Evolutionary conservation across 192 early-diverging fungal genomes (phyloP).

Genomic region (Cladochytrium replicatum): DNA sequence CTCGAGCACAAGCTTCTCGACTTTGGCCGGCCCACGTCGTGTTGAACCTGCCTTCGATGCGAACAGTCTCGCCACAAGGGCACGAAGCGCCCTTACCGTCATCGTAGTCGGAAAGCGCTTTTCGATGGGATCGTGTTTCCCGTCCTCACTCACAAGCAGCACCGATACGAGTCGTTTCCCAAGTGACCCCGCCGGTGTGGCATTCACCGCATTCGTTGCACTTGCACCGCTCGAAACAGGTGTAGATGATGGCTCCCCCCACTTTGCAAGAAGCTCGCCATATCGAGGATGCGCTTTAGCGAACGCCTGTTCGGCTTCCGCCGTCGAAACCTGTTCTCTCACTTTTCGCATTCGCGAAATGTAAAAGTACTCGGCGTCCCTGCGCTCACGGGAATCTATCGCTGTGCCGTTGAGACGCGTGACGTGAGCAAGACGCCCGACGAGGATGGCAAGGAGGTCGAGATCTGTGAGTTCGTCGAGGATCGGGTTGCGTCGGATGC

Average conservation of each 20-base stretch:
- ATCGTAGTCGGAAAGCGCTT: constrained; percentile 25
- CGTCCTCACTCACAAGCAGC: constrained; percentile 1
- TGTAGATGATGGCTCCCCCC: constrained; percentile 16
- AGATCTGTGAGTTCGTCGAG: too few species aligned
- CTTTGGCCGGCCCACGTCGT: too few species aligned
- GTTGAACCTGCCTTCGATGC: neutral
- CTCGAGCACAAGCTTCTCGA: neutral
- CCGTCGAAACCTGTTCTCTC: neutral
- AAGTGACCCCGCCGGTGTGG: constrained; percentile 15
- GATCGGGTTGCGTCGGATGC: constrained; percentile 26
- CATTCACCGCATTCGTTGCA: too few species aligned
- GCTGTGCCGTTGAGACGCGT: constrained; percentile 23
- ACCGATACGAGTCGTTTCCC: constrained; percentile 24
- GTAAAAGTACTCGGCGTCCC: constrained; percentile 32
- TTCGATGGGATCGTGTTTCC: neutral
- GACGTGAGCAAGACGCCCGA: constrained; percentile 14
- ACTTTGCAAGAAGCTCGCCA: constrained; percentile 8
- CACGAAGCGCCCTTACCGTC: constrained; percentile 14
- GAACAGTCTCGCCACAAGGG: constrained; percentile 11
- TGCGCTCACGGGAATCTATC: constrained; percentile 9
- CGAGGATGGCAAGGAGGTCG: constrained; percentile 7
- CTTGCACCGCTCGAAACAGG: too few species aligned
- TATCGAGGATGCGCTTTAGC: constrained; percentile 19
- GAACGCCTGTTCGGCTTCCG: constrained; percentile 1
- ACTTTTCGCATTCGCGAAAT: constrained; percentile 12